Conservation (phyloP, 495 filamentous ascomycete genomes). For the Lindgomyces ingoldianus region DNA sequence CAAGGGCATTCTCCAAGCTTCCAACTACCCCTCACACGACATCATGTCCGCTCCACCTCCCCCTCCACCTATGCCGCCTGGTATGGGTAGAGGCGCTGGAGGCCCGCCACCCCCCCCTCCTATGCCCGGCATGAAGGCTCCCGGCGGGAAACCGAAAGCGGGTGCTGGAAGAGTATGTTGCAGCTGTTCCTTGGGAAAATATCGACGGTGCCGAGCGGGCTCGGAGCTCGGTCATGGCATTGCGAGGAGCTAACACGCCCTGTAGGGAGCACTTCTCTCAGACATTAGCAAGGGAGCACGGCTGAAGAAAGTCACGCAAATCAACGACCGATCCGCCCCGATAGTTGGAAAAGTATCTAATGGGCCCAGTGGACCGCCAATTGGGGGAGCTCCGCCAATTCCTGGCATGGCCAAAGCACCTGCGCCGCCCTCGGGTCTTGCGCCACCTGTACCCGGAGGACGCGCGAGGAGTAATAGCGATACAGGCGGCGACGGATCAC, state of each 20-base stretch:
- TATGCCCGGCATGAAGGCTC: constrained; percentile 34
- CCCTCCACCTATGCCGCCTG: constrained; percentile 59
- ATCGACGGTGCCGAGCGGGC: not conserved
- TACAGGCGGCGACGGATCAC: constrained; percentile 50
- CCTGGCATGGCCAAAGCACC: constrained; percentile 66
- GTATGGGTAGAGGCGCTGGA: constrained; percentile 49
- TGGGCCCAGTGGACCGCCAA: constrained; percentile 58
- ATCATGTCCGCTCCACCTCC: constrained; percentile 68
- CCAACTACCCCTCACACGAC: constrained; percentile 15
- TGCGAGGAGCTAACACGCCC: constrained; percentile 39
- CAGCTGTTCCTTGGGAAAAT: not conserved
- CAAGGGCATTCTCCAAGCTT: not conserved
- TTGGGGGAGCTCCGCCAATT: constrained; percentile 78
- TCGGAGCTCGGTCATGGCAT: constrained; percentile 27
- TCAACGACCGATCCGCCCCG: constrained; percentile 90
- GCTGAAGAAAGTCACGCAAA: constrained; percentile 78
- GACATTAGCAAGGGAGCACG: constrained; percentile 83
- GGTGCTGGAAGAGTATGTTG: constrained; percentile 56
- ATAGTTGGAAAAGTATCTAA: constrained; percentile 58
- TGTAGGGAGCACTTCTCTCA: constrained; percentile 79
- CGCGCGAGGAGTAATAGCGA: constrained; percentile 84
- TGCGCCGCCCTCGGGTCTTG: constrained; percentile 64
- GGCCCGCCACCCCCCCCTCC: constrained; percentile 71
- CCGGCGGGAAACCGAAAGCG: constrained; percentile 52
- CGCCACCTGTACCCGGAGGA: constrained; percentile 71